Percentiles rank a stretch among this genome's conserved stretches.
These are phyloP conservation scores for Myriosclerotinia duriaeana DNA, from an alignment of 2,329 filamentous ascomycete genomes.

Conservation along the genomic window DNA sequence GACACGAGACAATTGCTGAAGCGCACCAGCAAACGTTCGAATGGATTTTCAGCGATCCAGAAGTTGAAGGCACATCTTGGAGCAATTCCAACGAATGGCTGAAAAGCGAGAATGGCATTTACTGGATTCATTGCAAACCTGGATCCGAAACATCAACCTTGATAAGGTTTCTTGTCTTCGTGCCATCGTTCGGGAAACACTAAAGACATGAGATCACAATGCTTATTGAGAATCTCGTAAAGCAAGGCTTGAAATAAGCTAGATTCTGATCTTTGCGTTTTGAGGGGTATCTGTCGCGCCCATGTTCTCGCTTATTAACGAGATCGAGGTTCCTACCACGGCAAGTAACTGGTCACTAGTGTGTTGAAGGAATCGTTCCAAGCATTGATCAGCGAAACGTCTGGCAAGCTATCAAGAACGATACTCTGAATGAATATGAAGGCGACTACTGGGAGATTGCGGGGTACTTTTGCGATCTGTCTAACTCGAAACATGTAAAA, in stretches of 20 bases:
- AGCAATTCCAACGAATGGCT: conserved; percentile 27
- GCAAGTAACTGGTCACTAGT: too few relatives aligned
- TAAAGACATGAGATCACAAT: too few relatives aligned
- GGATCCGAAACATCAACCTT: conserved; percentile 33
- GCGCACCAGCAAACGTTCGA: conserved; percentile 22
- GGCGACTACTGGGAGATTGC: neutral
- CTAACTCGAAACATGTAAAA: neutral
- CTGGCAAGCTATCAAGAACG: neutral
- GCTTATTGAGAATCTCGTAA: too few relatives aligned
- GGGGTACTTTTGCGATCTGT: neutral
- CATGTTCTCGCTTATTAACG: too few relatives aligned
- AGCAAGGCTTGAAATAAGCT: too few relatives aligned
- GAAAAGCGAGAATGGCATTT: neutral
- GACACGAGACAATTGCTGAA: neutral
- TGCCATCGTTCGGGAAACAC: too few relatives aligned
- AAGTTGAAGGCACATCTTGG: neutral
- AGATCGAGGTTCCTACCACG: too few relatives aligned
- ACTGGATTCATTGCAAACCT: conserved; percentile 13
- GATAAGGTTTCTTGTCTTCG: too few relatives aligned
- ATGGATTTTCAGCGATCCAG: conserved; percentile 22
- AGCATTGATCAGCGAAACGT: neutral
- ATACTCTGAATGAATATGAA: conserved; percentile 13
- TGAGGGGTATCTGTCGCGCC: too few relatives aligned
- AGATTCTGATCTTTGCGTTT: too few relatives aligned
- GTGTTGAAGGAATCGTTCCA: neutral